A percentile compares a stretch with the other conserved stretches of the same genome.
Conservation (phyloP, 2,329 filamentous ascomycete genomes). For the Monilinia fructicola region DNA sequence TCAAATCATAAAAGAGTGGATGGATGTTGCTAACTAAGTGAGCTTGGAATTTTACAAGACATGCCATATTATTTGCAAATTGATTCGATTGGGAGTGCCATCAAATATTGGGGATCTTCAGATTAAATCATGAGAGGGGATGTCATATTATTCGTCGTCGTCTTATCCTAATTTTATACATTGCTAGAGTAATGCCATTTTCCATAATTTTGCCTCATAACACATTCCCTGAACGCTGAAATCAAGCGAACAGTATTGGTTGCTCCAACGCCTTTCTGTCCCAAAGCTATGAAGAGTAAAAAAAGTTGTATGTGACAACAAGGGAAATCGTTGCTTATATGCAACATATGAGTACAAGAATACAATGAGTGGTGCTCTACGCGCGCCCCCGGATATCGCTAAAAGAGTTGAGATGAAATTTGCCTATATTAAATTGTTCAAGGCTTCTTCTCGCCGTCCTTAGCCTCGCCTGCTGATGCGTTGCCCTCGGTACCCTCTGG, state of each 20-base stretch:
- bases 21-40: background rate
- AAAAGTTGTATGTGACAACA: constrained; percentile 37
- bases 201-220: constrained; percentile 35
- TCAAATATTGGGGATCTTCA: background rate
- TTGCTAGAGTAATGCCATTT: constrained; percentile 36
- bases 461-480: constrained; percentile 66
- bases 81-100: background rate
- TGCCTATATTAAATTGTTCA: constrained; percentile 45
- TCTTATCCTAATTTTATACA: constrained; percentile 48
- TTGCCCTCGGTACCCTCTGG: constrained; percentile 47
- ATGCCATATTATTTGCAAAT: background rate
- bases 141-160: constrained; percentile 54
- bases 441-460: constrained; percentile 65
- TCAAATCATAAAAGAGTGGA: background rate
- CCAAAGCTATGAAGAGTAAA: constrained; percentile 40
- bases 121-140: constrained; percentile 52
- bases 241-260: constrained; percentile 36
- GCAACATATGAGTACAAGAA: constrained; percentile 42
- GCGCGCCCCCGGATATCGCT: constrained; percentile 37
- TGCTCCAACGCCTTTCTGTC: constrained; percentile 40
- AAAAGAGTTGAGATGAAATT: constrained; percentile 34
- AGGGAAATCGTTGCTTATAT: constrained; percentile 39
- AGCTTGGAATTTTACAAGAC: background rate
- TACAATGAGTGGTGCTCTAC: constrained; percentile 41
- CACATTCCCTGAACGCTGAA: constrained; percentile 35